A percentile compares a stretch with the other conserved stretches of the same genome.
phyloP scores from a whole-genome alignment of 805 yeast species.

The Yarrowia yakushimensis region DNA sequence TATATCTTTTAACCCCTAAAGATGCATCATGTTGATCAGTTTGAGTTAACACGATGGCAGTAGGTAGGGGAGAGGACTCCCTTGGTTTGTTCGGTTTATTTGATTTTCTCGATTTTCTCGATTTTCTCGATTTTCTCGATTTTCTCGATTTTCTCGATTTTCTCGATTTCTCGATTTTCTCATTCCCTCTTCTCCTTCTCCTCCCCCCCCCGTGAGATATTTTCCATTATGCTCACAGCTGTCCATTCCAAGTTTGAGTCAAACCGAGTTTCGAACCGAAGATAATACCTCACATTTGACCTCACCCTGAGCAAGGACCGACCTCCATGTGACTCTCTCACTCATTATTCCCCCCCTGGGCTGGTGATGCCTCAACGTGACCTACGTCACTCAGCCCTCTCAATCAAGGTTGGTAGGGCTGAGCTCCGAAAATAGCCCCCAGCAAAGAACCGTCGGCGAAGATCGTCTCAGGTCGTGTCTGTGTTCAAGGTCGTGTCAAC shows the following conservation, averaged over 20 bases:
- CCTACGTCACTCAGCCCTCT: background rate
- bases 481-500: background rate
- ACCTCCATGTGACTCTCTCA: no score
- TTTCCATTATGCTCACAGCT: background rate
- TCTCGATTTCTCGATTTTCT: background rate
- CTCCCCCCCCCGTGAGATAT: background rate
- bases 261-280: background rate
- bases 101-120: background rate
- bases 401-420: constrained; percentile 19
- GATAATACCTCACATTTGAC: constrained; percentile 7
- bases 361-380: background rate
- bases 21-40: no score
- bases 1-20: no score
- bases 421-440: background rate
- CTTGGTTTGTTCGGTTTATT: no score
- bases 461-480: no score
- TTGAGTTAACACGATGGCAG: no score
- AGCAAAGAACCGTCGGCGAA: no score
- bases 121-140: background rate
- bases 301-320: no score
- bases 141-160: background rate
- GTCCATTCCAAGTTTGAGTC: constrained; percentile 14
- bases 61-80: no score
- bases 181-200: no score
- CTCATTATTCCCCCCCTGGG: background rate